Percentiles rank a stretch among this genome's conserved stretches.
These are phyloP conservation scores for Telopea speciosissima DNA, from an alignment of 177 flowering plant genomes.

Conservation along the genomic window DNA sequence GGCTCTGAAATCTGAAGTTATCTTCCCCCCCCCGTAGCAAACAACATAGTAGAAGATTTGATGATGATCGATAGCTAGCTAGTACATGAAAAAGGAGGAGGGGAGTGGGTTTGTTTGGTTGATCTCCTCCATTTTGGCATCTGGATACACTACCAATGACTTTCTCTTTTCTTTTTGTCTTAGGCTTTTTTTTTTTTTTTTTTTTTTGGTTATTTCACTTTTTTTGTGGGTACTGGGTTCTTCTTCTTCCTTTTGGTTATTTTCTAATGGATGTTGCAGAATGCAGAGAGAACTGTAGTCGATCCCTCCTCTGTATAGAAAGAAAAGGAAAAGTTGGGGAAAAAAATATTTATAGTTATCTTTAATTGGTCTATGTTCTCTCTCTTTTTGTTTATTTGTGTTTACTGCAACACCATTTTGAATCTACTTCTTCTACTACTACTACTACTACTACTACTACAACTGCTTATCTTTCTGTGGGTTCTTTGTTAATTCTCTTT, in stretches of 20 bases:
- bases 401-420: background rate
- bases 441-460: too few species aligned
- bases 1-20: slow-evolving; percentile 43
- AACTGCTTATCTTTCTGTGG: background rate
- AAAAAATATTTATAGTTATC: too few species aligned
- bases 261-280: slow-evolving; percentile 1
- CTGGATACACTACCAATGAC: slow-evolving; percentile 4
- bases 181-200: background rate
- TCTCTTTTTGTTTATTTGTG: background rate
- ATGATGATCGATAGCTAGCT: background rate
- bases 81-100: background rate
- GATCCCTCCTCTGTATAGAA: slow-evolving; percentile 10
- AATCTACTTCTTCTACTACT: background rate
- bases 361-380: too few species aligned
- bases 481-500: too few species aligned
- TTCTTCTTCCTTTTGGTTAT: background rate
- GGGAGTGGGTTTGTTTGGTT: background rate
- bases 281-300: slow-evolving; percentile 17
- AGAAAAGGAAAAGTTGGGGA: background rate
- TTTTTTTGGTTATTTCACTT: background rate
- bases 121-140: slow-evolving; percentile 12
- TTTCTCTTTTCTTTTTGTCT: background rate
- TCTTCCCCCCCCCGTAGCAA: too few species aligned
- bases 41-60: too few species aligned
- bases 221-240: background rate